Percentiles rank a stretch among this genome's conserved stretches.
These are phyloP conservation scores for Helicocarpus griseus DNA, from an alignment of 2,329 filamentous ascomycete genomes.

Conservation along the genomic window DNA sequence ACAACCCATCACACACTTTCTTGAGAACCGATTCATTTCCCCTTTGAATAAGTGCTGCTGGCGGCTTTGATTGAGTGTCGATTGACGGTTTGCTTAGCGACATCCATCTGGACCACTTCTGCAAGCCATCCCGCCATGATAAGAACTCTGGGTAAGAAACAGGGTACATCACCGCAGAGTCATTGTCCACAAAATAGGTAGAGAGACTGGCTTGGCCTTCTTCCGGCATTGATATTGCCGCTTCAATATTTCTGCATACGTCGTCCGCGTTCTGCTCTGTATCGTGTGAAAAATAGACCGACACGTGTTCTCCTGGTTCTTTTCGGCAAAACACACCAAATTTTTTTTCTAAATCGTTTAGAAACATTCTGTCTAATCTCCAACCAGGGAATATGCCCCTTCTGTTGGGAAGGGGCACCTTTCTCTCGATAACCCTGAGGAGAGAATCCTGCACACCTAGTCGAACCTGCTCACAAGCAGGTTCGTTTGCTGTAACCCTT, in stretches of 20 bases:
- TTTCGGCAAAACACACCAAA: slow-evolving; percentile 23
- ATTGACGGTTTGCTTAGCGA: slow-evolving; percentile 15
- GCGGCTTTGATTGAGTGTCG: slow-evolving; percentile 6
- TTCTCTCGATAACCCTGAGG: slow-evolving; percentile 21
- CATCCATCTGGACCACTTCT: slow-evolving; percentile 31
- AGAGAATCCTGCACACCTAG: slow-evolving; percentile 24
- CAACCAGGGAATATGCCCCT: slow-evolving; percentile 11
- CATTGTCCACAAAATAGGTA: slow-evolving; percentile 25
- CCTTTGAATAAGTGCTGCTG: slow-evolving; percentile 8
- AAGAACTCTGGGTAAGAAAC: slow-evolving; percentile 17
- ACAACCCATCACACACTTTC: slow-evolving; percentile 9
- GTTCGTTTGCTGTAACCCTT: slow-evolving; percentile 25
- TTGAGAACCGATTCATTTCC: slow-evolving; percentile 1
- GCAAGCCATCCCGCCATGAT: slow-evolving; percentile 24
- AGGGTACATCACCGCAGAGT: slow-evolving; percentile 19
- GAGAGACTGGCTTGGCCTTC: slow-evolving; percentile 21
- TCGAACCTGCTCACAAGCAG: slow-evolving; percentile 24
- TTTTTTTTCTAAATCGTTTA: too few species aligned
- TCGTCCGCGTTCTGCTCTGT: slow-evolving; percentile 23
- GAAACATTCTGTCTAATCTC: too few species aligned
- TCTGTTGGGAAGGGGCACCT: slow-evolving; percentile 17
- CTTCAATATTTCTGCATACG: slow-evolving; percentile 25
- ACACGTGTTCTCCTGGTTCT: slow-evolving; percentile 13
- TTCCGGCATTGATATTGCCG: slow-evolving; percentile 18
- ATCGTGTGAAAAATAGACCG: slow-evolving; percentile 26